Base-by-base conservation (phyloP, 2,329 filamentous ascomycete species). In the Dryadomyces sulphureus region DNA sequence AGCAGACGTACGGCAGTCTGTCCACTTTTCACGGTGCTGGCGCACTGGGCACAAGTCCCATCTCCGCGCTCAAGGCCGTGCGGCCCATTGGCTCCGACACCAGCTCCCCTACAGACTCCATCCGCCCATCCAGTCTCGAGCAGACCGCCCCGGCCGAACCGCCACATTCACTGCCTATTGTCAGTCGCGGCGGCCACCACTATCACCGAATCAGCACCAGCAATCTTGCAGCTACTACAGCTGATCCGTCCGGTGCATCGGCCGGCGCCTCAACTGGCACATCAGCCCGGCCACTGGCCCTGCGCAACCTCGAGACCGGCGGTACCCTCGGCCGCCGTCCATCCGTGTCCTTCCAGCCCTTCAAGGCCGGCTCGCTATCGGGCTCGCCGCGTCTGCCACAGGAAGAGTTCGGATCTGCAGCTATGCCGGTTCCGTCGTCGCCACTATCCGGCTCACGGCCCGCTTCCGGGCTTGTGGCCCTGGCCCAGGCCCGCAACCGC, bases 361-460 rank as follows among this genome's bases (percentile, higher is more conserved):
- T 98, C 68, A 98, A 98, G 63, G 86, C 89, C 14, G 90, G 90
- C 11, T 93, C 90, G 1, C 69, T 96, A n/a, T 94, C 89, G 2
- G 87, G 84, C 4, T 95, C 89, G 5, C 90, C 89, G 0, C 66
- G 71, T 25, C 66, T 36, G 17, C 16, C 66, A 7, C 58, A 76
- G 12, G 59, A 63, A 14, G 74, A 76, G 42, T 58, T 67, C 2
- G 70, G 16, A 5, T n/a, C 34, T 5, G 6, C 34, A 2, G 34
- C 34, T n/a, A 36, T 19, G 2, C 70, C 73, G 16, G 59, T 66
- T 2, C 71, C 75, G 14, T 65, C 70, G 27, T 81, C 77, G 3
- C 72, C 75, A 2, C 67, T 52, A 19, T 52, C 52, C 0, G 48
- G 70, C 39, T 77, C 74, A 0, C 56, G 70, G 8, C 63, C 65